These are phyloP conservation scores for Colletotrichum sidae DNA, from an alignment of 2,329 filamentous ascomycete genomes.

Conservation along the genomic window DNA sequence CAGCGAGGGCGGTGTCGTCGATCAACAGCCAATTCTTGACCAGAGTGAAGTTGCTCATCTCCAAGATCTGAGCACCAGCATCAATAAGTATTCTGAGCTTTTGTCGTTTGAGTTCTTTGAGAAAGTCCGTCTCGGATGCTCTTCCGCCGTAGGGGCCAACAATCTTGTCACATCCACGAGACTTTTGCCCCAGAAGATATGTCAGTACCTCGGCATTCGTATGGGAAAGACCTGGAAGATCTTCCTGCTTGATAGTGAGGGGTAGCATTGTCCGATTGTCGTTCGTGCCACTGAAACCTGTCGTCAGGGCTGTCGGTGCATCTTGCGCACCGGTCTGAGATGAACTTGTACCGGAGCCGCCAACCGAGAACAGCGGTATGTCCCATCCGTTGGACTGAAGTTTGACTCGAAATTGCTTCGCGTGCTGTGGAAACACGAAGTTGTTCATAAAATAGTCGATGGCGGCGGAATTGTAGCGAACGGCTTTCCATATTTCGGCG, in stretches of 20 bases:
- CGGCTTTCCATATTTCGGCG: slow-evolving; percentile 58
- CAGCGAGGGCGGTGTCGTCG: slow-evolving; percentile 58
- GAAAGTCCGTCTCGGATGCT: slow-evolving; percentile 55
- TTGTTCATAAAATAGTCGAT: slow-evolving; percentile 72
- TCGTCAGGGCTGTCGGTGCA: slow-evolving; percentile 57
- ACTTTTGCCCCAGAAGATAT: slow-evolving; percentile 66
- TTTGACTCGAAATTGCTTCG: slow-evolving; percentile 73
- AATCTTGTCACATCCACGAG: slow-evolving; percentile 57
- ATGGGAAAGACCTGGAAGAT: slow-evolving; percentile 65
- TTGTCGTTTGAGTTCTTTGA: slow-evolving; percentile 49
- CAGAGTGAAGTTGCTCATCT: slow-evolving; percentile 66
- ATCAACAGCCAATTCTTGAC: slow-evolving; percentile 62
- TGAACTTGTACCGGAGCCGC: not conserved
- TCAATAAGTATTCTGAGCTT: slow-evolving; percentile 70
- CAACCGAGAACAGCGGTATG: slow-evolving; percentile 59
- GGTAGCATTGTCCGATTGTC: slow-evolving; percentile 72
- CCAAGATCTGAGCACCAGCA: slow-evolving; percentile 72
- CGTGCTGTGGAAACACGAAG: slow-evolving; percentile 74
- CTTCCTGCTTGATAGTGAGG: slow-evolving; percentile 69
- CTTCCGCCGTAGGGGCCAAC: slow-evolving; percentile 42
- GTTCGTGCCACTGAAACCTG: slow-evolving; percentile 80
- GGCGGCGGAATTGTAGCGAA: slow-evolving; percentile 61
- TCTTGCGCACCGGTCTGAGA: too few relatives aligned
- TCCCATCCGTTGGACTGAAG: slow-evolving; percentile 77
- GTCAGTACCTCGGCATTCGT: slow-evolving; percentile 74